Evolutionary conservation across 768 basidiomycete species (phyloP).

Genomic region (Galerina marginata): DNA sequence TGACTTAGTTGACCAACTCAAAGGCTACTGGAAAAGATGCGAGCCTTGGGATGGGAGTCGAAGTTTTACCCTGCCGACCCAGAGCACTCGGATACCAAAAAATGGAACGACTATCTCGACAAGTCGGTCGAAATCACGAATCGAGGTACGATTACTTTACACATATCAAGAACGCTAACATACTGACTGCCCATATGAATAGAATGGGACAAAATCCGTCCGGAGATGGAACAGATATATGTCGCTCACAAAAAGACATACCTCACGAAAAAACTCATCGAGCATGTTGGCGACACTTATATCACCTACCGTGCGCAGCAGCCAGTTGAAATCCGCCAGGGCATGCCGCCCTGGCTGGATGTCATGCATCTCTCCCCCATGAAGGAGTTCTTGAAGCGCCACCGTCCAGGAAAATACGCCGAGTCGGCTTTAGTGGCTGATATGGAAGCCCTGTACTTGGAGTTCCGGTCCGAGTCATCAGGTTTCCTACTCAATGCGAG

Average conservation of each 20-base stretch:
- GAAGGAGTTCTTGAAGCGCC: background rate
- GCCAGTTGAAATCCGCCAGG: background rate
- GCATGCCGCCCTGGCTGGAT: slow-evolving; percentile 4
- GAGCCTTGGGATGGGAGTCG: background rate
- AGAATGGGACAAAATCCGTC: slow-evolving; percentile 4
- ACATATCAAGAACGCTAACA: no score
- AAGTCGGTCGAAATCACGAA: background rate
- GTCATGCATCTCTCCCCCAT: background rate
- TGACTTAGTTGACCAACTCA: background rate
- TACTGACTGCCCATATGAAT: no score
- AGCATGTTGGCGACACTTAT: background rate
- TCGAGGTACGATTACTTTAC: background rate
- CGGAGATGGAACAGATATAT: slow-evolving; percentile 2
- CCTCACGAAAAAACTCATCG: background rate
- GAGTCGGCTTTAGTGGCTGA: background rate
- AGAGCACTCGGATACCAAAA: background rate
- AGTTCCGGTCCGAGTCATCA: background rate
- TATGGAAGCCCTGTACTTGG: background rate
- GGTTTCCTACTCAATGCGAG: background rate
- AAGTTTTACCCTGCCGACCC: background rate
- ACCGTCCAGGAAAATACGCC: background rate
- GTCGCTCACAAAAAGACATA: background rate
- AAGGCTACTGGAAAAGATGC: background rate
- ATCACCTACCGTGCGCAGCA: background rate
- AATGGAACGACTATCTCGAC: background rate